Evolutionary conservation across 352 stramenopile genomes (phyloP).

Genomic region (Globisporangium lucens): DNA sequence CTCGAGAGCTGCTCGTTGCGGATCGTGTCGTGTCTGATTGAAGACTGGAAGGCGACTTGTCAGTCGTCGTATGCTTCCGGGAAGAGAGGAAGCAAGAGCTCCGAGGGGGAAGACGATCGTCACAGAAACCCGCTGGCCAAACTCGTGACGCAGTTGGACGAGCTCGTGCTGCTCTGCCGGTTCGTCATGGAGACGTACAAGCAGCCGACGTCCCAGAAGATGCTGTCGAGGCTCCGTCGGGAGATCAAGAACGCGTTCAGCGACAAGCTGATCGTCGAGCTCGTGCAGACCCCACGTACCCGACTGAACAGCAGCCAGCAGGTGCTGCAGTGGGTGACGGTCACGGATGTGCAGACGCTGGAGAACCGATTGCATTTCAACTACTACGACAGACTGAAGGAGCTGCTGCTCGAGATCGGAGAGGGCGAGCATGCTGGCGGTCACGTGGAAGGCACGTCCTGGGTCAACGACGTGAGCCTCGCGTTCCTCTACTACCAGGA

Average conservation of each 20-base stretch:
- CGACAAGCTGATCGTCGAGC: slow-evolving; percentile 29
- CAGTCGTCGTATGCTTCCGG: neutral
- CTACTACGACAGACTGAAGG: slow-evolving; percentile 52
- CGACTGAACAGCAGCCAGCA: neutral
- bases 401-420: slow-evolving; percentile 37
- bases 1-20: slow-evolving; percentile 27
- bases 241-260: slow-evolving; percentile 53
- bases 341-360: slow-evolving; percentile 27
- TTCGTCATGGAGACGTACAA: slow-evolving; percentile 30
- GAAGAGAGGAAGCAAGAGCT: neutral
- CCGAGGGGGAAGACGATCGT: neutral
- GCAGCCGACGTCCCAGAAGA: slow-evolving; percentile 26
- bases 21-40: slow-evolving; percentile 30
- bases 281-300: slow-evolving; percentile 28
- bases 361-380: slow-evolving; percentile 44
- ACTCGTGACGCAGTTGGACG: slow-evolving; percentile 26
- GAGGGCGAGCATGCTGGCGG: slow-evolving; percentile 21
- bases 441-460: slow-evolving; percentile 21
- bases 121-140: neutral
- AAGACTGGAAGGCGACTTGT: slow-evolving; percentile 41
- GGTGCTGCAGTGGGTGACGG: slow-evolving; percentile 25
- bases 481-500: slow-evolving; percentile 75
- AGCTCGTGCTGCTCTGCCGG: slow-evolving; percentile 44
- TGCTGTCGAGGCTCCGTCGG: slow-evolving; percentile 39
- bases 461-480: slow-evolving; percentile 56